Base-by-base conservation (phyloP, 2,329 filamentous ascomycete species). In the Nigrospora oryzae region DNA sequence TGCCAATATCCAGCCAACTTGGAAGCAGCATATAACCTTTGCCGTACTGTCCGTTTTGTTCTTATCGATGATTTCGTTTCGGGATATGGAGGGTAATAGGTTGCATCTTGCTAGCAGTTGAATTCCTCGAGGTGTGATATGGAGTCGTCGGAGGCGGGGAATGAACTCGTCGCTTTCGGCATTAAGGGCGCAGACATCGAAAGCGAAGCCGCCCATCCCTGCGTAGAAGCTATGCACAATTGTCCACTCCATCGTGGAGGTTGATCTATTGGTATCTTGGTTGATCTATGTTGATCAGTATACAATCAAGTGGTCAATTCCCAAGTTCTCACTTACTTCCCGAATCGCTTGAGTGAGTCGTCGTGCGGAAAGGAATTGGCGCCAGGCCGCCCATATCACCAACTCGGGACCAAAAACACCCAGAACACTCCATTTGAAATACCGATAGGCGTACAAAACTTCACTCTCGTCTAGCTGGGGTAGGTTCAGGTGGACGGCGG, bases 221-320 rank as follows among this genome's bases (percentile, higher is more conserved):
- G 45, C 40, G 32, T 43, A 46, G 16, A 46, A 46, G 30, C 41
- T 40, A 40, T 46, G 45, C 8, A 42, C 31, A 31, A 46, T 40
- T 15, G 41, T 43, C 45, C 45, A 44, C 43, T 46, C 17, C 2
- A 23, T 14, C 17, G 37, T 1, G 17, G 37, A 2, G 11, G 37
- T 11, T 39, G 37, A 11, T 14, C 37, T 3, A 5, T 36, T 36
- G 34, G 13, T 14, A 36, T 23, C 19, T 23, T 23, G 19, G 6
- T 23, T 4, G 19, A 23, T 23, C 19, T 23, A 23, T 23, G 19
- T 23, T 6, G 19, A 23, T 23, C 19, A 23, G 19, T 6, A 23
- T 23, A 23, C 6, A 6, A 6, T 4, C 6, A 36, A 11, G 35
- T 11, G 7, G 35, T 3, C 14, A n/a, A 12, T 36, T 36, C 1